Evolutionary conservation across 2,329 filamentous ascomycete genomes (phyloP).

Genomic region (Apiospora phragmitis): DNA sequence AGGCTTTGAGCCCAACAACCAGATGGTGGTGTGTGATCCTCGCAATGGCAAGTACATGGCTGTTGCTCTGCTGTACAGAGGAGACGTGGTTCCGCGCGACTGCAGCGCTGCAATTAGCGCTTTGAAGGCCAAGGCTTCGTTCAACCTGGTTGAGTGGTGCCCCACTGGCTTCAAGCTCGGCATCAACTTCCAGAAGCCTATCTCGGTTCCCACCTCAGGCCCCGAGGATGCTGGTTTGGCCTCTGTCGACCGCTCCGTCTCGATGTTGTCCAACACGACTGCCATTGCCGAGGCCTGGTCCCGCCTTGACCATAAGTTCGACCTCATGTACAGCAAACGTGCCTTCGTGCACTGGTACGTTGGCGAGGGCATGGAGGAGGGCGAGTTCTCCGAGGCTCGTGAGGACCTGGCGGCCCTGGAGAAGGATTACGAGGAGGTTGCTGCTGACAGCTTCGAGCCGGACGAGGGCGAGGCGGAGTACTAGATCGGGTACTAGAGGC

Average conservation of each 20-base stretch:
- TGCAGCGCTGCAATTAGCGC: constrained; percentile 66
- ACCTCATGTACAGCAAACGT: constrained; percentile 78
- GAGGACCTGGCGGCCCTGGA: constrained; percentile 84
- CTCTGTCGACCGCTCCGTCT: constrained; percentile 62
- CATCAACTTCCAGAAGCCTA: constrained; percentile 72
- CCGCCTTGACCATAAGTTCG: constrained; percentile 72
- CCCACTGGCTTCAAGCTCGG: constrained; percentile 75
- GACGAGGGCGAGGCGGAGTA: constrained; percentile 75
- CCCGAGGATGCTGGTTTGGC: constrained; percentile 60
- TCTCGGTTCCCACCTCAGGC: constrained; percentile 54
- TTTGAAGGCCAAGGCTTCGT: constrained; percentile 70
- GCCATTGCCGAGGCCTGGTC: constrained; percentile 75
- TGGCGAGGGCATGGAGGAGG: constrained; percentile 90
- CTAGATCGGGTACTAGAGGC: constrained; percentile 49
- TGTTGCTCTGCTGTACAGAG: constrained; percentile 70
- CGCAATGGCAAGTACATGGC: constrained; percentile 79
- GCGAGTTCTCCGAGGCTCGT: constrained; percentile 84
- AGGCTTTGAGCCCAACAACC: constrained; percentile 79
- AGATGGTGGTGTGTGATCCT: constrained; percentile 75
- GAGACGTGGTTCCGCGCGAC: constrained; percentile 70
- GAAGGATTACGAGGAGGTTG: constrained; percentile 86
- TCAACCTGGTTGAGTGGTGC: constrained; percentile 76
- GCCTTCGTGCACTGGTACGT: constrained; percentile 81
- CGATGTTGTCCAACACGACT: constrained; percentile 75
- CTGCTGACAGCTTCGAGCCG: constrained; percentile 67